Evolutionary conservation across 1,139 yeast species (phyloP).

Genomic region (Sugiyamaella pinicola): DNA sequence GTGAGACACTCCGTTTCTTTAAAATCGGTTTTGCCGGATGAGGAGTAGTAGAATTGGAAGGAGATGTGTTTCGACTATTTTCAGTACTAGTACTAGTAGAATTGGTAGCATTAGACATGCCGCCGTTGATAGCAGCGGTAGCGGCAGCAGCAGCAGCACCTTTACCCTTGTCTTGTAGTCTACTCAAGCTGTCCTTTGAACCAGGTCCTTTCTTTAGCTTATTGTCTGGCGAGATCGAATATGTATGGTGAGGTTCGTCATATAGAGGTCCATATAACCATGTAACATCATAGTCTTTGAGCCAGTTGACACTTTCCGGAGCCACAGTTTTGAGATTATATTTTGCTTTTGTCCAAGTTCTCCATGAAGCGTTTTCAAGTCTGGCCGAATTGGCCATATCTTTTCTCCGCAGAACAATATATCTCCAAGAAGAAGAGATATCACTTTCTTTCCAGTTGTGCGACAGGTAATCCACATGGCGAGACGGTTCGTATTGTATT

Average conservation of each 20-base stretch:
- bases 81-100: conserved; percentile 29
- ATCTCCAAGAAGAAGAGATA: conserved; percentile 92
- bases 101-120: too few species aligned
- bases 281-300: conserved; percentile 79
- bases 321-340: conserved; percentile 69
- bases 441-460: conserved; percentile 96
- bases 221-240: conserved; percentile 31
- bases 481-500: conserved; percentile 74
- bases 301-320: conserved; percentile 80
- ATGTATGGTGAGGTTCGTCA: conserved; percentile 47
- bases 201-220: conserved; percentile 23
- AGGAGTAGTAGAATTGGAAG: conserved; percentile 24
- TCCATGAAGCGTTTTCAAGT: conserved; percentile 81
- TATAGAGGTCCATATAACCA: conserved; percentile 87
- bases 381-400: conserved; percentile 60
- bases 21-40: conserved; percentile 62
- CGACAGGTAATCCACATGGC: conserved; percentile 91
- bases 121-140: too few species aligned
- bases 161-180: conserved; percentile 16
- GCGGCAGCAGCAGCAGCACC: conserved; percentile 5
- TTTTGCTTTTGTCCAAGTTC: conserved; percentile 85
- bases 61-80: conserved; percentile 24
- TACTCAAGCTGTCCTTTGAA: conserved; percentile 7
- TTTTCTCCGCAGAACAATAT: conserved; percentile 78
- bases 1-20: conserved; percentile 78